A percentile compares a stretch with the other conserved stretches of the same genome.
These are phyloP conservation scores for Fomitopsis palustris DNA, from an alignment of 1,284 basidiomycete genomes.

Conservation along the genomic window DNA sequence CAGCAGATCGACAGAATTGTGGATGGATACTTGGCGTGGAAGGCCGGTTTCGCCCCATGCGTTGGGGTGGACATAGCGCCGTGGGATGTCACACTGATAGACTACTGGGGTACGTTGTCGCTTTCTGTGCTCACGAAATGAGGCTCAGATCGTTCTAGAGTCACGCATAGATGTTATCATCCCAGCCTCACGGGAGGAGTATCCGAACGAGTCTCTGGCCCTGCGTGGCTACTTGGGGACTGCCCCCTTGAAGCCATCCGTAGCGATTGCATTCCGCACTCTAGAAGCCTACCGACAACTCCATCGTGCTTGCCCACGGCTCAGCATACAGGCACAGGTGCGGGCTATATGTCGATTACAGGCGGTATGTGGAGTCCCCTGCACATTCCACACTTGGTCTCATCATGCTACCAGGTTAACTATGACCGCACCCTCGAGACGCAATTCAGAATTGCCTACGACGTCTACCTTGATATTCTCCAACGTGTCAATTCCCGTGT, in stretches of 20 bases:
- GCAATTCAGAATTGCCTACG: conserved; percentile 24
- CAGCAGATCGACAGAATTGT: neutral
- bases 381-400: no score
- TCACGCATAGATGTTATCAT: no score
- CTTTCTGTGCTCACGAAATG: no score
- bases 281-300: conserved; percentile 21
- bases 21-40: neutral
- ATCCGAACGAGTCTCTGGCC: conserved; percentile 7
- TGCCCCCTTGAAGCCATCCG: conserved; percentile 11
- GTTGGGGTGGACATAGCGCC: no score
- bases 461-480: conserved; percentile 27
- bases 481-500: conserved; percentile 16
- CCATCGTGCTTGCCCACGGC: conserved; percentile 20
- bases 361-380: conserved; percentile 5
- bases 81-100: neutral
- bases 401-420: no score
- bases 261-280: conserved; percentile 14
- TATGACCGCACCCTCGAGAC: conserved; percentile 1
- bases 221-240: conserved; percentile 13
- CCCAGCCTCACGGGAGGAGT: neutral
- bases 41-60: neutral
- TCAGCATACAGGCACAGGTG: conserved; percentile 18
- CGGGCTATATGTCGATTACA: conserved; percentile 18
- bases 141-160: no score
- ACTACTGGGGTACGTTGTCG: neutral